Percentiles rank a stretch among this genome's conserved stretches.
Evolutionary conservation across 257 asterid species (phyloP).

Genomic region (Euphrasia confusa): DNA sequence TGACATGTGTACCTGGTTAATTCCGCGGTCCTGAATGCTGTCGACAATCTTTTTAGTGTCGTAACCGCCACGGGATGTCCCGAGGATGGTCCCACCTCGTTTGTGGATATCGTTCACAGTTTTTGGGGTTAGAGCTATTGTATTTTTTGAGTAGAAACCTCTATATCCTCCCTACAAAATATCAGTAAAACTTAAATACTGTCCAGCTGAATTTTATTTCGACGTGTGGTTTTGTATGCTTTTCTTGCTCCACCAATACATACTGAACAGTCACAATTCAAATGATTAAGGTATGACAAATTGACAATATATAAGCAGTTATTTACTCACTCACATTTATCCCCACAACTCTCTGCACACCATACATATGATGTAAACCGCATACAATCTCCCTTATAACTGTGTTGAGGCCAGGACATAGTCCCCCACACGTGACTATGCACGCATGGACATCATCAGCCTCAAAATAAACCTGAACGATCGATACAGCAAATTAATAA

Average conservation of each 20-base stretch:
- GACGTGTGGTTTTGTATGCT: too few relatives aligned
- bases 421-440: constrained; percentile 91
- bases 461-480: constrained; percentile 69
- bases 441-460: constrained; percentile 85
- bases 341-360: constrained; percentile 70
- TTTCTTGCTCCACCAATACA: too few relatives aligned
- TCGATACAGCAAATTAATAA: background rate
- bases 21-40: constrained; percentile 88
- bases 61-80: constrained; percentile 85
- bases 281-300: too few relatives aligned
- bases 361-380: constrained; percentile 76
- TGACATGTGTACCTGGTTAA: constrained; percentile 62
- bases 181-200: background rate
- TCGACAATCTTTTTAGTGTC: constrained; percentile 83
- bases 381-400: constrained; percentile 91
- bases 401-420: constrained; percentile 93
- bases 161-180: constrained; percentile 72
- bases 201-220: too few relatives aligned
- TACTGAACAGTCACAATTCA: too few relatives aligned
- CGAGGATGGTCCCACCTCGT: constrained; percentile 87
- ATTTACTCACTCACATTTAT: constrained; percentile 49
- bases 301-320: too few relatives aligned
- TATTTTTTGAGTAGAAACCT: constrained; percentile 81
- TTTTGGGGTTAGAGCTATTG: constrained; percentile 58
- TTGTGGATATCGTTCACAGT: constrained; percentile 75